Evolutionary conservation across 2,329 filamentous ascomycete genomes (phyloP).

Genomic region (Nigrospora sphaerica): DNA sequence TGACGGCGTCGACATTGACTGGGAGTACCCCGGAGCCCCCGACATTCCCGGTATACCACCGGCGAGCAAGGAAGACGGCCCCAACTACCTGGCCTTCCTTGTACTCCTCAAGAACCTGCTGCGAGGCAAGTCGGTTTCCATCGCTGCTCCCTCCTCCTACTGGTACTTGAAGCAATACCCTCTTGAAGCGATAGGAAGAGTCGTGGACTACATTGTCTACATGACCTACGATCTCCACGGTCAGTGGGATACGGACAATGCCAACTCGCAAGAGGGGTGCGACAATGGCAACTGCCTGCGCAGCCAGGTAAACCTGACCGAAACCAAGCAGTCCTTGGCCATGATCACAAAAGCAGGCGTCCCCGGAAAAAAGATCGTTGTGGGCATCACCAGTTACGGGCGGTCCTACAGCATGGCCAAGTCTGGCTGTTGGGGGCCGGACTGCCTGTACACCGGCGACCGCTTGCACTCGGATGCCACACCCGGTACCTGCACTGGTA

Average conservation of each 20-base stretch:
- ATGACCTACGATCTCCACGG: constrained; percentile 16
- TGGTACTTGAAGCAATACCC: constrained; percentile 23
- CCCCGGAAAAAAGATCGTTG: constrained; percentile 19
- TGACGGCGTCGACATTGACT: constrained; percentile 15
- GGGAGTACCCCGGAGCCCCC: constrained; percentile 16
- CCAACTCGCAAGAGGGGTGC: constrained; percentile 15
- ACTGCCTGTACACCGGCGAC: constrained; percentile 24
- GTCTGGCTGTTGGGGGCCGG: constrained; percentile 17
- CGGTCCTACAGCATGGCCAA: constrained; percentile 24
- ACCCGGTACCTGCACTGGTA: constrained; percentile 26
- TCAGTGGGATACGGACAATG: constrained; percentile 24
- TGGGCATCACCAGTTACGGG: constrained; percentile 27
- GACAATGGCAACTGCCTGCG: constrained; percentile 24
- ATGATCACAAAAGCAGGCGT: constrained; percentile 26
- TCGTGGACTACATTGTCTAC: constrained; percentile 15
- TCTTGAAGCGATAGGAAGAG: constrained; percentile 9
- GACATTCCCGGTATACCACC: constrained; percentile 28
- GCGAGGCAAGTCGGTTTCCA: constrained; percentile 12
- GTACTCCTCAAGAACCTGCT: constrained; percentile 16
- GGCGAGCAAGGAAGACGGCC: constrained; percentile 16
- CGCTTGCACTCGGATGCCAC: constrained; percentile 15
- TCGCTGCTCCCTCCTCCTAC: constrained; percentile 21
- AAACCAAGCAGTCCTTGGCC: constrained; percentile 9
- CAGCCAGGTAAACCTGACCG: constrained; percentile 26
- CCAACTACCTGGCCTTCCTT: constrained; percentile 27